A percentile compares a stretch with the other conserved stretches of the same genome.
Evolutionary conservation across 2,329 filamentous ascomycete genomes (phyloP).

Genomic region (Hymenoscyphus repandus): DNA sequence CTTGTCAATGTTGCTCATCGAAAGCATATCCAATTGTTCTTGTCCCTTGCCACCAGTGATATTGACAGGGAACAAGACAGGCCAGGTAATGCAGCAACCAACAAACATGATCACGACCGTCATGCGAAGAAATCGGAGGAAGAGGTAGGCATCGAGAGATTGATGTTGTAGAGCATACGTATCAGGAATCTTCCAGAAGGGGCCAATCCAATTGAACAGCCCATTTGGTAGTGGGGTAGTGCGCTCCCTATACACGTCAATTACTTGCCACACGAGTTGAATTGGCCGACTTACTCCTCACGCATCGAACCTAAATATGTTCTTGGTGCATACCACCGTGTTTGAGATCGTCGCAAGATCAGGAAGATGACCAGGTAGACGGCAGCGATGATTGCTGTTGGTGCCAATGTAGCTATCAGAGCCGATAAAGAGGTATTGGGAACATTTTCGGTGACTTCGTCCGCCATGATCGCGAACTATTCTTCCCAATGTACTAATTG

Average conservation of each 20-base stretch:
- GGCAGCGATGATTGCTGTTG: slow-evolving; percentile 38
- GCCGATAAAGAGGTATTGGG: slow-evolving; percentile 29
- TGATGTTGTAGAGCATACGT: slow-evolving; percentile 82
- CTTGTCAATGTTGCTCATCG: slow-evolving; percentile 69
- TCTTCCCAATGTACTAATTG: background rate
- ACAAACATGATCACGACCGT: slow-evolving; percentile 74
- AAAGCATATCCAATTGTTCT: slow-evolving; percentile 68
- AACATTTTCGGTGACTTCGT: slow-evolving; percentile 5
- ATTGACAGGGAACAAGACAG: slow-evolving; percentile 77
- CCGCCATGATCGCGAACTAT: slow-evolving; percentile 5
- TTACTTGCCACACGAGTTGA: background rate
- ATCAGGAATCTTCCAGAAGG: slow-evolving; percentile 66
- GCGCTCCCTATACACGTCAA: slow-evolving; percentile 42
- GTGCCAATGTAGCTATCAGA: slow-evolving; percentile 43
- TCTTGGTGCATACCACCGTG: slow-evolving; percentile 48
- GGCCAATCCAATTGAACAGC: slow-evolving; percentile 60
- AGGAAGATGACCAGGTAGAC: slow-evolving; percentile 44
- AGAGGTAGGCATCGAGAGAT: slow-evolving; percentile 86
- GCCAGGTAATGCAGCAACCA: slow-evolving; percentile 80
- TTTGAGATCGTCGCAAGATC: slow-evolving; percentile 42
- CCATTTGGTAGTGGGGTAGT: slow-evolving; percentile 55
- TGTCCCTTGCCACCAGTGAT: slow-evolving; percentile 67
- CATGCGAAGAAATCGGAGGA: slow-evolving; percentile 82
- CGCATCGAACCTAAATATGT: slow-evolving; percentile 49
- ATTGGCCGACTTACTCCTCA: slow-evolving; percentile 30